Base-by-base conservation (phyloP, 2,329 filamentous ascomycete genomes). In the Fusarium sublunatum region DNA sequence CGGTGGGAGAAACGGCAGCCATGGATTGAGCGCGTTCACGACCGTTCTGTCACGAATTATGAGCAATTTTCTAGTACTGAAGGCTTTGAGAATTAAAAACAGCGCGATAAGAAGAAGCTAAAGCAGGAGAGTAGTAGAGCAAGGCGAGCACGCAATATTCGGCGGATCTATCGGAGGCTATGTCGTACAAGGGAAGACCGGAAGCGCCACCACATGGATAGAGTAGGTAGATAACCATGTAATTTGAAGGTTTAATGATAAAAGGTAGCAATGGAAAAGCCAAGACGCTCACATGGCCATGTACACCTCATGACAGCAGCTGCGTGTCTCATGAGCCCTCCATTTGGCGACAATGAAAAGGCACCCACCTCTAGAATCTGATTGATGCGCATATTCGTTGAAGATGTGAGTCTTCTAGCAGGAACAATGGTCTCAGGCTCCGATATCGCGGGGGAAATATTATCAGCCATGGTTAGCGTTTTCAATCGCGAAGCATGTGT, bases 351-450 rank as follows among this genome's bases (percentile, higher is more conserved):
- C n/a, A 29, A 44, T 24, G 29, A 25, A 32, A 40, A 38, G 36
- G 19, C 40, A 63, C 78, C 68, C 71, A 82, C 81, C 76, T 83
- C 77, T 53, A 83, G 75, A 51, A 83, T 82, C 55, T 77, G 77
- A 58, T 76, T 75, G 62, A 83, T 75, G 48, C 79, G 79, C 52
- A 78, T 77, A 57, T 72, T 75, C 25, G 78, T 77, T 32, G 67
- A 58, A 19, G 19, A 19, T 19, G 24, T 70, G 72, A 28, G 65
- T 35, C 46, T 38, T 26, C 24, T 11, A 26, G 12, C 38, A 19
- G 58, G 53, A 49, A 53, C 38, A 38, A 44, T 40, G 26, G 13
- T 34, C 13, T 34, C 31, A 6, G 52, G 53, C 35, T 58, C 58
- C 12, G 53, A 50, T 12, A 19, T 39, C 11, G 50, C 29, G 31